Evolutionary conservation across 164 flowering plant genomes (phyloP).

Genomic region (Pachysandra terminalis): DNA sequence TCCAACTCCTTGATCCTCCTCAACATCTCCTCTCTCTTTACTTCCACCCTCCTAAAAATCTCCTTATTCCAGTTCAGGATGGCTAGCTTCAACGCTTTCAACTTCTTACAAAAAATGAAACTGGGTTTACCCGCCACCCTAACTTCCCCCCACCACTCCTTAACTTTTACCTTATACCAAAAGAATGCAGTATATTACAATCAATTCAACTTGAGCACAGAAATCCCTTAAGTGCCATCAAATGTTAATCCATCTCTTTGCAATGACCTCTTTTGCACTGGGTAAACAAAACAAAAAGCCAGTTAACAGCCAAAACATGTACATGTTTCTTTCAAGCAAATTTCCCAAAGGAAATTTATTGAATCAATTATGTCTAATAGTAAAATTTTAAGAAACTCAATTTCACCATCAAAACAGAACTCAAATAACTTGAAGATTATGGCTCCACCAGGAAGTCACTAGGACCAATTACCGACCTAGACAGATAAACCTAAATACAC

Average conservation of each 20-base stretch:
- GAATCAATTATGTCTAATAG: neutral
- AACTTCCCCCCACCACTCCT: no score
- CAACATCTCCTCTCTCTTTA: no score
- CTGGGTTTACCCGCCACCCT: no score
- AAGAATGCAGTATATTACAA: neutral
- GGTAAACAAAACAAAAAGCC: neutral
- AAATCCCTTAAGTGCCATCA: neutral
- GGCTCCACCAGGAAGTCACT: neutral
- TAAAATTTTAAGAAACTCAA: neutral
- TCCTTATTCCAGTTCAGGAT: no score
- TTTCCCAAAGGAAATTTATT: neutral
- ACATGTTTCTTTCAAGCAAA: no score
- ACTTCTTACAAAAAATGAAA: no score
- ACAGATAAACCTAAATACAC: neutral
- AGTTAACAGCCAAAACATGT: neutral
- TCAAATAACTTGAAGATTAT: neutral
- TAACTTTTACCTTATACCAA: neutral
- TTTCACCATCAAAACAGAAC: no score
- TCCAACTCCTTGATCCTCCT: no score
- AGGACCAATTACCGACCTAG: neutral
- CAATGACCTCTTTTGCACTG: neutral
- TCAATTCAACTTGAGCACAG: neutral
- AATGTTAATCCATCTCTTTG: neutral
- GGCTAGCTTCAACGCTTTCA: no score
- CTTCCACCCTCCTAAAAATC: no score